phyloP scores from a whole-genome alignment of 345 rosid genomes.

The Dimocarpus longan region DNA sequence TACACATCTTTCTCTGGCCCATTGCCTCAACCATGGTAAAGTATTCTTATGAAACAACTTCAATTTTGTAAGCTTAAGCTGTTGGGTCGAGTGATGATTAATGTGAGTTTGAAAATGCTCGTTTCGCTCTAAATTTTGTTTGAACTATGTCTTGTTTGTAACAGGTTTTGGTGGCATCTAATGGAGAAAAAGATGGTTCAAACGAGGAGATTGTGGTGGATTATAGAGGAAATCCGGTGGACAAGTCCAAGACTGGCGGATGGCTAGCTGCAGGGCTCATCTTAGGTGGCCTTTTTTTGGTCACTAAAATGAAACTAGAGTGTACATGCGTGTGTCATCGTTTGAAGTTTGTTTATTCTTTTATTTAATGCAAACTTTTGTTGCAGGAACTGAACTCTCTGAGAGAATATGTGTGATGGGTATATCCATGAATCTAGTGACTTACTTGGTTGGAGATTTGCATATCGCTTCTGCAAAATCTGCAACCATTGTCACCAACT shows the following conservation, averaged over 20 bases:
- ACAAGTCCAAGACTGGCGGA: constrained; percentile 81
- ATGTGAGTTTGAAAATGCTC: not conserved
- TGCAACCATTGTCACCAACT: constrained; percentile 80
- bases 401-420: constrained; percentile 96
- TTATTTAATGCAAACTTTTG: not conserved
- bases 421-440: constrained; percentile 85
- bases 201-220: constrained; percentile 44
- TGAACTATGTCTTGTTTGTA: not conserved
- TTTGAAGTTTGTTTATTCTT: not conserved
- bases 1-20: not conserved
- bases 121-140: constrained; percentile 8
- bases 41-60: not conserved
- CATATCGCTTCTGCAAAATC: constrained; percentile 81
- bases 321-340: not conserved
- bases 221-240: constrained; percentile 65
- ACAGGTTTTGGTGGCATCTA: constrained; percentile 54
- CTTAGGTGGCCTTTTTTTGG: constrained; percentile 47
- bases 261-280: constrained; percentile 94
- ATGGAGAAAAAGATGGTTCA: constrained; percentile 44
- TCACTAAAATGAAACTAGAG: constrained; percentile 2
- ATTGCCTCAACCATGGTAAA: constrained; percentile 12
- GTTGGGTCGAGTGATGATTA: not conserved
- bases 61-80: not conserved
- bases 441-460: constrained; percentile 76
- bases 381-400: constrained; percentile 77